Percentiles rank a stretch among this genome's conserved stretches.
phyloP scores from a whole-genome alignment of 306 rosid genomes.

The Arachis stenosperma region DNA sequence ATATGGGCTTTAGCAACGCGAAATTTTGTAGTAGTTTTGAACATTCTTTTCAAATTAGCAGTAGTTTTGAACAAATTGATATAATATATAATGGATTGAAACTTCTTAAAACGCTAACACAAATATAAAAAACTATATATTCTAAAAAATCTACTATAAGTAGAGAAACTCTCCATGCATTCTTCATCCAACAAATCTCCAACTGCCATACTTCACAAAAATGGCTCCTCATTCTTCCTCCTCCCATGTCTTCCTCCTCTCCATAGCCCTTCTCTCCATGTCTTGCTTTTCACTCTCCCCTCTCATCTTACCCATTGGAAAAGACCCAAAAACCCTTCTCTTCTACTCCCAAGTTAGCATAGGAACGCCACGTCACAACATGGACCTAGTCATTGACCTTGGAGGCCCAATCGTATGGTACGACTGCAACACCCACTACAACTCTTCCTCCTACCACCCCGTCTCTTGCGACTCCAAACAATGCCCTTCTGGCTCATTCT shows the following conservation, averaged over 20 bases:
- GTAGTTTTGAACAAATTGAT: too few relatives aligned
- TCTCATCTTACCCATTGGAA: conserved; percentile 33
- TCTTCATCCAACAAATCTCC: neutral
- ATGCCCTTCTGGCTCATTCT: neutral
- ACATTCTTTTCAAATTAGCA: too few relatives aligned
- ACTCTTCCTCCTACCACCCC: conserved; percentile 36
- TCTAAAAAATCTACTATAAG: neutral
- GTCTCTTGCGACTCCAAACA: conserved; percentile 18
- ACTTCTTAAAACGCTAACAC: too few relatives aligned
- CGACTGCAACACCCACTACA: conserved; percentile 28
- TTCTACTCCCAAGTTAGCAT: conserved; percentile 28
- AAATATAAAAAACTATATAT: too few relatives aligned
- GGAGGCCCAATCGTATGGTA: conserved; percentile 43
- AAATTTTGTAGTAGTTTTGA: too few relatives aligned
- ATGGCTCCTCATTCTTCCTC: conserved; percentile 35
- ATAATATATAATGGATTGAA: too few relatives aligned
- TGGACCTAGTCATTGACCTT: conserved; percentile 38
- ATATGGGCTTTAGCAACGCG: too few relatives aligned
- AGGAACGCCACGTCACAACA: conserved; percentile 40
- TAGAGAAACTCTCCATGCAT: neutral
- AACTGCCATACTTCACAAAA: neutral
- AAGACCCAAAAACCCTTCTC: conserved; percentile 42
- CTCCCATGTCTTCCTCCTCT: conserved; percentile 4
- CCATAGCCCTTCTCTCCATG: conserved; percentile 10
- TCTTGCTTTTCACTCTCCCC: neutral